These are phyloP conservation scores for Punica granatum DNA, from an alignment of 345 rosid genomes.

Conservation along the genomic window DNA sequence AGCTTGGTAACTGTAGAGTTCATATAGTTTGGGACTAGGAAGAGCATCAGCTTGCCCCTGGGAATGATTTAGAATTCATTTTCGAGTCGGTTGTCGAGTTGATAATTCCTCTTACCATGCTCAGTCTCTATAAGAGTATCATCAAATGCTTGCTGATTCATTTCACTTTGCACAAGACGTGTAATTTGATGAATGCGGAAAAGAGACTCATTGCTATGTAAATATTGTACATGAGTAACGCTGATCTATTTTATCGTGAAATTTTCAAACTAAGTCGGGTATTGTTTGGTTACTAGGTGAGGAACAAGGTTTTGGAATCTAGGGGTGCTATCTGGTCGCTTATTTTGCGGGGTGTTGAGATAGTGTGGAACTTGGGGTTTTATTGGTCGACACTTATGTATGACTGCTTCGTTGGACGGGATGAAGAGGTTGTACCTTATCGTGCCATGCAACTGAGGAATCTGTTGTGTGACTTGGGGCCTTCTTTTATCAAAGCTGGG, in stretches of 20 bases:
- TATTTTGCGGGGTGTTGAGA: conserved; percentile 68
- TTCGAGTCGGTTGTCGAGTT: not conserved
- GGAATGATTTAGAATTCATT: not conserved
- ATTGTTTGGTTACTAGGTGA: conserved; percentile 67
- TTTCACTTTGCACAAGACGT: not conserved
- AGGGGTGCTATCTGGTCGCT: conserved; percentile 63
- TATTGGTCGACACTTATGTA: conserved; percentile 83
- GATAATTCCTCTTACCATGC: too few relatives aligned
- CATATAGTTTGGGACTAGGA: not conserved
- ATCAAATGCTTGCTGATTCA: not conserved
- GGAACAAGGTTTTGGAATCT: conserved; percentile 75
- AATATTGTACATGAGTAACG: not conserved
- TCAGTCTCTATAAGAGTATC: too few relatives aligned
- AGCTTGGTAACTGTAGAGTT: not conserved
- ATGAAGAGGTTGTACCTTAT: conserved; percentile 75
- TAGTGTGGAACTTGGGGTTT: conserved; percentile 84
- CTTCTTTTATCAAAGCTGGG: conserved; percentile 96
- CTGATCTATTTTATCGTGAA: not conserved
- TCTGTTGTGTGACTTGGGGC: conserved; percentile 87
- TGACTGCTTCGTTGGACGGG: conserved; percentile 86
- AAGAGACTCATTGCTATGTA: not conserved
- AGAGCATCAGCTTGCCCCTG: not conserved
- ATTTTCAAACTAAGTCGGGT: conserved; percentile 1
- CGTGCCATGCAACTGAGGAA: conserved; percentile 95
- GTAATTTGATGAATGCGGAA: not conserved